A percentile compares a stretch with the other conserved stretches of the same genome.
These are phyloP conservation scores for Dacryopinax spathularia DNA, from an alignment of 768 basidiomycete genomes.

Conservation along the genomic window DNA sequence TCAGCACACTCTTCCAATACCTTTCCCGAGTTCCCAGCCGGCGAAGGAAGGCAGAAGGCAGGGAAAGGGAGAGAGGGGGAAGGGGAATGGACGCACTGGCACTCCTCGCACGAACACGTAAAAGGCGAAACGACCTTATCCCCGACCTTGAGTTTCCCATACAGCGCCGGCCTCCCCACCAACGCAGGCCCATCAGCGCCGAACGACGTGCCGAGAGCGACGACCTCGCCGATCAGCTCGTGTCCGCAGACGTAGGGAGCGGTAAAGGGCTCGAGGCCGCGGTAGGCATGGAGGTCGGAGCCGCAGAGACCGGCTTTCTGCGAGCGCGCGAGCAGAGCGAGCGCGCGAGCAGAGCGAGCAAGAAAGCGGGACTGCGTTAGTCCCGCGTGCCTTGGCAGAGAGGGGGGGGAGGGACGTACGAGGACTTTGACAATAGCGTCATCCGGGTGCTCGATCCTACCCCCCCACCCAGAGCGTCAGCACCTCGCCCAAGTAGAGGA, in stretches of 20 bases:
- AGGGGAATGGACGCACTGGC: slow-evolving; percentile 42
- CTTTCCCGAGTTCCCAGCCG: too few relatives aligned
- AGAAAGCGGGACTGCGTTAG: too few relatives aligned
- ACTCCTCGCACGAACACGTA: slow-evolving; percentile 71
- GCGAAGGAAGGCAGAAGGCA: too few relatives aligned
- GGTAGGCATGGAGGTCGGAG: slow-evolving; percentile 62
- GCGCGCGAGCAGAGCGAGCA: too few relatives aligned
- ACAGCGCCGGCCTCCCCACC: slow-evolving; percentile 45
- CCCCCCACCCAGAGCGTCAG: neutral
- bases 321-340: neutral
- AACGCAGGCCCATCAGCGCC: slow-evolving; percentile 21
- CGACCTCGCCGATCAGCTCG: slow-evolving; percentile 61
- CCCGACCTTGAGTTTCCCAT: slow-evolving; percentile 49
- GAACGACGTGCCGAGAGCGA: slow-evolving; percentile 51
- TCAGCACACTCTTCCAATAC: neutral
- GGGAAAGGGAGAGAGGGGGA: neutral
- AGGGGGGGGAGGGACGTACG: slow-evolving; percentile 24
- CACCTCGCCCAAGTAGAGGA: neutral
- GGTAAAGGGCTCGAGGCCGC: slow-evolving; percentile 42
- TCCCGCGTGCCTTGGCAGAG: neutral
- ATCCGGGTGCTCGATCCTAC: slow-evolving; percentile 57
- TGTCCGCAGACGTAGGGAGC: slow-evolving; percentile 56
- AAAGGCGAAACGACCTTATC: slow-evolving; percentile 72
- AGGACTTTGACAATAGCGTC: slow-evolving; percentile 66
- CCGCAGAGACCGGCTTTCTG: slow-evolving; percentile 28